Evolutionary conservation across 2,329 filamentous ascomycete species (phyloP).

Genomic region (Colletotrichum sp.): DNA sequence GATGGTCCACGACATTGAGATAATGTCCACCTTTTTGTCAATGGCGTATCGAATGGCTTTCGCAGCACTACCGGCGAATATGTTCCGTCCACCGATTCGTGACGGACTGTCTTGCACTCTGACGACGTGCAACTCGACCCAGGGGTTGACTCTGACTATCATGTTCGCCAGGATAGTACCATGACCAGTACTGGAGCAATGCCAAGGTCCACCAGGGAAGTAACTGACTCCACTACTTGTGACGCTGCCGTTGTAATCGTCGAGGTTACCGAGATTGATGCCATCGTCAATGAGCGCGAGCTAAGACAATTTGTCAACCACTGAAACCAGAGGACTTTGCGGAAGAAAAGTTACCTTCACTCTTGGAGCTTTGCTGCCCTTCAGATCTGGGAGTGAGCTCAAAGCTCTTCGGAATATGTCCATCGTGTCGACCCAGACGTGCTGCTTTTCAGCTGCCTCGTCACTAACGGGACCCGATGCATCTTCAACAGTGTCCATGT

Average conservation of each 20-base stretch:
- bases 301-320: accelerated
- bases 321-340: accelerated
- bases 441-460: background rate
- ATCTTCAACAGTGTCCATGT: background rate
- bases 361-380: background rate
- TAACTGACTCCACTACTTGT: background rate
- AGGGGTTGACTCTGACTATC: background rate
- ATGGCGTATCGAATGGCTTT: background rate
- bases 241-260: background rate
- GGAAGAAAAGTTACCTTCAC: background rate
- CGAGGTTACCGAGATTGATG: background rate
- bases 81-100: background rate
- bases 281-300: background rate
- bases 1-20: background rate
- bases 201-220: background rate
- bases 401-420: background rate
- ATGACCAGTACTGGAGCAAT: background rate
- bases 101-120: background rate
- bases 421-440: background rate
- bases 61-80: background rate
- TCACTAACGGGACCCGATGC: background rate
- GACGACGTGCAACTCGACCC: background rate
- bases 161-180: background rate
- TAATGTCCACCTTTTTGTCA: background rate
- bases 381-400: background rate